A percentile compares a stretch with the other conserved stretches of the same genome.
Evolutionary conservation across 768 basidiomycete genomes (phyloP).

Genomic region (Podaxis sp.): DNA sequence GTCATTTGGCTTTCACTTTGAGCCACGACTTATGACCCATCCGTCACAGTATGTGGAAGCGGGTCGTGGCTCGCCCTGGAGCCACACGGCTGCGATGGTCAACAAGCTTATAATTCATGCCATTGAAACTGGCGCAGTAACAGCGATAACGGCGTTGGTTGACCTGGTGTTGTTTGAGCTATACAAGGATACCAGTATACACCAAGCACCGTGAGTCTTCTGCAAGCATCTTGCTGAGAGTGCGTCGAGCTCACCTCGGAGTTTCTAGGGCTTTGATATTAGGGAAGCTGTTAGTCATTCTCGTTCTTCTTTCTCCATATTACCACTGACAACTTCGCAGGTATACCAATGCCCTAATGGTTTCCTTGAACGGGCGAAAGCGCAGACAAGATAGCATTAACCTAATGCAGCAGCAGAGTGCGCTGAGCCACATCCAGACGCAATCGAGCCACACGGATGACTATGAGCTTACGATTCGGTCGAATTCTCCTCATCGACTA

Average conservation of each 20-base stretch:
- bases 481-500: not conserved
- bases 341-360: slow-evolving; percentile 9
- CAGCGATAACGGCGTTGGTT: slow-evolving; percentile 7
- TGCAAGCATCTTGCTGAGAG: too few relatives aligned
- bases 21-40: not conserved
- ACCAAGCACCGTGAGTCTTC: slow-evolving; percentile 9
- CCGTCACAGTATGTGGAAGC: slow-evolving; percentile 2
- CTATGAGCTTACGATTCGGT: not conserved
- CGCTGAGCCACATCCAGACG: not conserved
- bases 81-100: slow-evolving; percentile 11
- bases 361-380: slow-evolving; percentile 7
- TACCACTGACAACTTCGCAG: not conserved
- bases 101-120: slow-evolving; percentile 12
- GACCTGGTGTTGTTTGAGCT: slow-evolving; percentile 10
- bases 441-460: not conserved
- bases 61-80: slow-evolving; percentile 9
- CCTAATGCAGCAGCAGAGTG: not conserved
- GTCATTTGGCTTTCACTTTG: not conserved
- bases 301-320: not conserved
- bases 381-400: slow-evolving; percentile 3
- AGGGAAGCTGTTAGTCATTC: slow-evolving; percentile 1
- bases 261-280: not conserved
- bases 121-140: slow-evolving; percentile 14
- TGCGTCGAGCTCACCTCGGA: not conserved
- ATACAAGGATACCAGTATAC: slow-evolving; percentile 4